phyloP scores from a whole-genome alignment of 176 grass and related monocot genomes.

The Microstegium vimineum region DNA sequence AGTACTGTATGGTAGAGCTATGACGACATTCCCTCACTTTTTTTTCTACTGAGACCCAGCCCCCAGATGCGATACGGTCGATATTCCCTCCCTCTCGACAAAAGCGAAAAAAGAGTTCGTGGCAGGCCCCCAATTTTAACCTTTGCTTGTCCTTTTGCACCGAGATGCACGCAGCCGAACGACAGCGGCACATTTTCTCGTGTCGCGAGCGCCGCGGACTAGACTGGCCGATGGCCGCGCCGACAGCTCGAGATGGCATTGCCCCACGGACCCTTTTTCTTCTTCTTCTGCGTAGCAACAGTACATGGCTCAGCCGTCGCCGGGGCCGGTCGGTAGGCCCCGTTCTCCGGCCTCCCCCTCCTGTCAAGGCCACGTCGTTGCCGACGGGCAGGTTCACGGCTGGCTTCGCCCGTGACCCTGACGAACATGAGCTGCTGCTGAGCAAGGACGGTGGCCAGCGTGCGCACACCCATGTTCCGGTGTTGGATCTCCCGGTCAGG shows the following conservation, averaged over 20 bases:
- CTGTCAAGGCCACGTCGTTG: background rate
- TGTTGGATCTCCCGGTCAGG: slow-evolving; percentile 32
- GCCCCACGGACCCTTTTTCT: background rate
- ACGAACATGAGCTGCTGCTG: background rate
- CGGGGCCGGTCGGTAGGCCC: background rate
- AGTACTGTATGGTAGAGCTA: background rate
- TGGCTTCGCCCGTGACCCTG: slow-evolving; percentile 15
- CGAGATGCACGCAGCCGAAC: background rate
- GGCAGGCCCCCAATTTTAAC: background rate
- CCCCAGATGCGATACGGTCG: background rate
- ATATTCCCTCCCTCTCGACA: background rate
- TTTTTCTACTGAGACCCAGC: background rate
- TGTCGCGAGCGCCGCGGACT: background rate
- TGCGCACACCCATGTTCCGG: slow-evolving; percentile 28
- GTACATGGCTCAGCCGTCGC: background rate
- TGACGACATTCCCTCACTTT: background rate
- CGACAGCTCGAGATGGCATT: slow-evolving; percentile 24
- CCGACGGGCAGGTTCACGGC: background rate
- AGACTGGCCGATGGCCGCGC: background rate
- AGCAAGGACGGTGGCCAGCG: background rate
- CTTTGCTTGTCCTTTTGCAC: slow-evolving; percentile 17
- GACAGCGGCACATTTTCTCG: background rate
- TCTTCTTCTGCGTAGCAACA: background rate
- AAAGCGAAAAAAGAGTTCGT: slow-evolving; percentile 13
- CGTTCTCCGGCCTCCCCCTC: slow-evolving; percentile 26